Percentiles rank a stretch among this genome's conserved stretches.
Conservation (phyloP, 2,329 filamentous ascomycete species). For the Aspergillus alliaceus region DNA sequence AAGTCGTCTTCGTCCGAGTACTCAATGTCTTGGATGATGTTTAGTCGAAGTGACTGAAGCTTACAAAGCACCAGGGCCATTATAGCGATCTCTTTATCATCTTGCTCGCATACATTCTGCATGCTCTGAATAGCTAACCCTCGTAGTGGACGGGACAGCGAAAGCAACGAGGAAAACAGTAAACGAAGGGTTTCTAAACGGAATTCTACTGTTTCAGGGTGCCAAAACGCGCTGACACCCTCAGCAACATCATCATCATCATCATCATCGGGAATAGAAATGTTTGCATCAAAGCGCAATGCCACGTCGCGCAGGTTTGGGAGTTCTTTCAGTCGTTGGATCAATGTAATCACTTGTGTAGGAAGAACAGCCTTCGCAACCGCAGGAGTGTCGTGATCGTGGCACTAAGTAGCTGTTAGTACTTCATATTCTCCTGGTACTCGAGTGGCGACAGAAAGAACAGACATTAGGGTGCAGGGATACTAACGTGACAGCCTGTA, state of each 20-base stretch:
- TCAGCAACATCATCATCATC: no score
- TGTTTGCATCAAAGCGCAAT: no score
- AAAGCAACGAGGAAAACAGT: not conserved
- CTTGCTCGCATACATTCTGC: not conserved
- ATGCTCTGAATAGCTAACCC: not conserved
- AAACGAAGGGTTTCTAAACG: not conserved
- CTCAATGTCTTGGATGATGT: no score
- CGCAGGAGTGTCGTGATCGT: no score
- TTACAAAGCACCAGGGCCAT: not conserved
- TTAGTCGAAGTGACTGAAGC: not conserved
- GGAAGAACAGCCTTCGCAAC: not conserved
- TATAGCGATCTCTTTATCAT: not conserved
- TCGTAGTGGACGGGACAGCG: not conserved
- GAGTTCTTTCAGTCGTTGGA: not conserved
- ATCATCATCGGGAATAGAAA: no score
- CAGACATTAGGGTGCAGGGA: not conserved
- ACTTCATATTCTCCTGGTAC: no score
- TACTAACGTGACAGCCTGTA: not conserved
- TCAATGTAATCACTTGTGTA: not conserved
- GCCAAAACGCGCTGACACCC: no score
- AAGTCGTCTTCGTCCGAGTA: no score
- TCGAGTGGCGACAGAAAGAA: not conserved
- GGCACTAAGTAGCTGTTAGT: no score
- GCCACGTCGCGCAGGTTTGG: not conserved
- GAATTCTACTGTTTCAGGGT: not conserved